phyloP scores from a whole-genome alignment of 1,284 basidiomycete species.

The Coriolopsis trogii region DNA sequence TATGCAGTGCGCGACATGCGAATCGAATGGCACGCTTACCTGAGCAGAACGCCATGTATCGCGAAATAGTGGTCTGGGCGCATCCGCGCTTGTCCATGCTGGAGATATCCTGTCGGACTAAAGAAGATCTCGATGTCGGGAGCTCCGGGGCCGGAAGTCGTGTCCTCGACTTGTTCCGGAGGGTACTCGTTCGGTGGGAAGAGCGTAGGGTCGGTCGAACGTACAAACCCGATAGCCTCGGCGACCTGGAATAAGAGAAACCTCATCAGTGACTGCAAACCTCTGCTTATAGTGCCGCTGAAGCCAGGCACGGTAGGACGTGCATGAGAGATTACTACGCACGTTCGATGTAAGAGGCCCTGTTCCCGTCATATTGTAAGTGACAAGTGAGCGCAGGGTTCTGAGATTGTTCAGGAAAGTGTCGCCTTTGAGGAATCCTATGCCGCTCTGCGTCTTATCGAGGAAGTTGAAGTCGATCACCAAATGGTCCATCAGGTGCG shows the following conservation, averaged over 20 bases:
- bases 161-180: slow-evolving; percentile 44
- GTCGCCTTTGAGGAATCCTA: slow-evolving; percentile 36
- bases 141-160: slow-evolving; percentile 54
- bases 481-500: slow-evolving; percentile 62
- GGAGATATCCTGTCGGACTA: slow-evolving; percentile 47
- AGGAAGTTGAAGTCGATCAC: slow-evolving; percentile 51
- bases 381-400: slow-evolving; percentile 37
- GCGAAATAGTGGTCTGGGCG: slow-evolving; percentile 32
- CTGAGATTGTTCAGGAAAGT: slow-evolving; percentile 38
- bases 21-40: slow-evolving; percentile 22
- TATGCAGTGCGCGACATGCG: no score
- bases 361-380: slow-evolving; percentile 47
- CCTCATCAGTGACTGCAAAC: no score
- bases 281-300: no score
- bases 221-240: slow-evolving; percentile 60
- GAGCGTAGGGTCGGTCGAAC: slow-evolving; percentile 53
- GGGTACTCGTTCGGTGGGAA: slow-evolving; percentile 47
- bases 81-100: slow-evolving; percentile 24
- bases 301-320: neutral
- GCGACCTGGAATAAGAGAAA: no score
- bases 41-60: slow-evolving; percentile 35
- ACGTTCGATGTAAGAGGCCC: slow-evolving; percentile 63
- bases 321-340: slow-evolving; percentile 17
- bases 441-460: slow-evolving; percentile 44
- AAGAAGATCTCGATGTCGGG: slow-evolving; percentile 68